phyloP scores from a whole-genome alignment of 371 early-diverging fungal genomes.

The Capniomyces stellatus region DNA sequence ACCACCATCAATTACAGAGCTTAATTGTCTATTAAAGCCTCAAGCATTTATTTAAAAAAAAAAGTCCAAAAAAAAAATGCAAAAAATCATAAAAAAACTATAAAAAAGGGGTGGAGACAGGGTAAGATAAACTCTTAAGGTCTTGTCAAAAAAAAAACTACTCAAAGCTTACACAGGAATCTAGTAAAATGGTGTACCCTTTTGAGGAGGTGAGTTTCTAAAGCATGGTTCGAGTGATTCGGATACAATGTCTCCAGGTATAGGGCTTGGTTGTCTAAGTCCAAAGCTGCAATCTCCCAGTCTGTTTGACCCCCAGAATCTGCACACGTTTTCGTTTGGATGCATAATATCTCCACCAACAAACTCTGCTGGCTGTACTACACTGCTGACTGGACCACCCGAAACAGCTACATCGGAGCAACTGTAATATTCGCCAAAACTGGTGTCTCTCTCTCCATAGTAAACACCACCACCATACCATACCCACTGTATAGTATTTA shows the following conservation, averaged over 20 bases:
- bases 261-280: constrained; percentile 12
- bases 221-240: constrained; percentile 26
- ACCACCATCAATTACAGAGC: no score
- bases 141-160: background rate
- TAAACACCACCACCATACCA: constrained; percentile 41
- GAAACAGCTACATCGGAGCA: constrained; percentile 31
- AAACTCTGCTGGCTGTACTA: constrained; percentile 11
- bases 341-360: constrained; percentile 33
- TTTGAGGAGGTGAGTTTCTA: constrained; percentile 4
- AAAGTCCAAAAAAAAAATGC: no score
- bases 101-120: no score
- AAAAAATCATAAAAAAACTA: no score
- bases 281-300: constrained; percentile 34
- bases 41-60: no score
- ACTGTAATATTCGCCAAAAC: constrained; percentile 33
- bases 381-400: constrained; percentile 20
- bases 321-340: constrained; percentile 30
- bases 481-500: constrained; percentile 36
- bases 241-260: constrained; percentile 18
- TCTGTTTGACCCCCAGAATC: constrained; percentile 35
- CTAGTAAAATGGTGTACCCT: constrained; percentile 15
- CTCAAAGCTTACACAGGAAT: background rate
- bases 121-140: no score
- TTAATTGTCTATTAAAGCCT: no score
- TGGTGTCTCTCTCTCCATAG: constrained; percentile 26